Conservation (phyloP, 116 monocot genomes). For the Cymodocea nodosa region DNA sequence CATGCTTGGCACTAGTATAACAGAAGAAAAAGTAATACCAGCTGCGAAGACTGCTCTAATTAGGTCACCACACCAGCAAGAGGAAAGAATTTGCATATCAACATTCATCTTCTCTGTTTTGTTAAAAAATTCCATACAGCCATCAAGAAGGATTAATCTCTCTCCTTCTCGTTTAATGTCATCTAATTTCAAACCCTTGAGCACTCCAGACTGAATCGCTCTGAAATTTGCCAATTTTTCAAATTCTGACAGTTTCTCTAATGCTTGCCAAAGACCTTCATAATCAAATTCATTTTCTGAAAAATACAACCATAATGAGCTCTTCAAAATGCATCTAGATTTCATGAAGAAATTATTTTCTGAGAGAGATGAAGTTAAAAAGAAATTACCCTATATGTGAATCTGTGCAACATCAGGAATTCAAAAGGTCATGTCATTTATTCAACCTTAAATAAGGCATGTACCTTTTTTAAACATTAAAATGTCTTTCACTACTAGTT, state of each 20-base stretch:
- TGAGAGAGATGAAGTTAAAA: neutral
- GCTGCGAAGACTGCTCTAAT: slow-evolving; percentile 74
- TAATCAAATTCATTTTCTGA: slow-evolving; percentile 56
- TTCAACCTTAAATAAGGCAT: neutral
- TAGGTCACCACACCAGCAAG: slow-evolving; percentile 95
- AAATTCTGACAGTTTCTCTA: slow-evolving; percentile 61
- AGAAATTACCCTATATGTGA: neutral
- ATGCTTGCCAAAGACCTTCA: slow-evolving; percentile 32
- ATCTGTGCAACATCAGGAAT: neutral
- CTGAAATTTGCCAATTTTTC: slow-evolving; percentile 74
- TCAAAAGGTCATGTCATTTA: neutral
- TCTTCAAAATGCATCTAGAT: neutral
- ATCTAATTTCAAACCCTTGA: slow-evolving; percentile 61
- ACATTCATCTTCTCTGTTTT: slow-evolving; percentile 33
- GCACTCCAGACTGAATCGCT: slow-evolving; percentile 61
- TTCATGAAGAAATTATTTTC: neutral
- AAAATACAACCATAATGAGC: slow-evolving; percentile 5
- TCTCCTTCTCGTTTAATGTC: slow-evolving; percentile 81
- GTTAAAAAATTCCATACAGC: slow-evolving; percentile 63
- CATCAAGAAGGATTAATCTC: slow-evolving; percentile 52
- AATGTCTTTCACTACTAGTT: slow-evolving; percentile 59
- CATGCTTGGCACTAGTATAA: neutral
- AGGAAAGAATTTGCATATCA: slow-evolving; percentile 75
- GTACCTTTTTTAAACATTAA: slow-evolving; percentile 49
- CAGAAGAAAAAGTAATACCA: slow-evolving; percentile 26